A percentile compares a stretch with the other conserved stretches of the same genome.
phyloP scores from a whole-genome alignment of 2,329 filamentous ascomycete species.

The Colletotrichum cordylinicola region DNA sequence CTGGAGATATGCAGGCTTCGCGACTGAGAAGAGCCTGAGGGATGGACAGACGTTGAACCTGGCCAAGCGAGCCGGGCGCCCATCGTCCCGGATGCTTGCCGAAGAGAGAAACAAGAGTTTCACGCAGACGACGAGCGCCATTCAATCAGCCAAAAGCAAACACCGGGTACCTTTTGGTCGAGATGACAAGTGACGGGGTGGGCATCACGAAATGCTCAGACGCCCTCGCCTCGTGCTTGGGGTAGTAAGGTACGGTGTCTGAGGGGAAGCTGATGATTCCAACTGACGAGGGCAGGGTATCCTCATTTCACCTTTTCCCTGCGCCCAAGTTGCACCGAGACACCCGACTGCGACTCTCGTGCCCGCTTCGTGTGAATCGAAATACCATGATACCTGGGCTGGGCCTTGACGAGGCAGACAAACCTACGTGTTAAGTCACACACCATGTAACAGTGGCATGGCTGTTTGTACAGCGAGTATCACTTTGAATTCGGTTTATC shows the following conservation, averaged over 20 bases:
- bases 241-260: neutral
- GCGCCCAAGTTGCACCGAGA: slow-evolving; percentile 12
- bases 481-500: neutral
- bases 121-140: neutral
- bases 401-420: neutral
- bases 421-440: neutral
- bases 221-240: neutral
- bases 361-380: neutral
- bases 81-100: neutral
- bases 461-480: neutral
- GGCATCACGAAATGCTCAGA: neutral
- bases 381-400: neutral
- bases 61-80: neutral
- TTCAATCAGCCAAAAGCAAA: neutral
- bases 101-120: neutral
- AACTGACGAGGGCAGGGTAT: neutral
- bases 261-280: neutral
- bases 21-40: neutral
- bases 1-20: neutral
- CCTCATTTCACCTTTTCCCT: neutral
- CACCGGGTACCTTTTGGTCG: neutral
- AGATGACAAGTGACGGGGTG: neutral
- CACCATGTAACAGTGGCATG: slow-evolving; percentile 8
- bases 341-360: slow-evolving; percentile 11
- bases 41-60: neutral